phyloP scores from a whole-genome alignment of 1,139 yeast species.

The Entelexis sorbosivorans region DNA sequence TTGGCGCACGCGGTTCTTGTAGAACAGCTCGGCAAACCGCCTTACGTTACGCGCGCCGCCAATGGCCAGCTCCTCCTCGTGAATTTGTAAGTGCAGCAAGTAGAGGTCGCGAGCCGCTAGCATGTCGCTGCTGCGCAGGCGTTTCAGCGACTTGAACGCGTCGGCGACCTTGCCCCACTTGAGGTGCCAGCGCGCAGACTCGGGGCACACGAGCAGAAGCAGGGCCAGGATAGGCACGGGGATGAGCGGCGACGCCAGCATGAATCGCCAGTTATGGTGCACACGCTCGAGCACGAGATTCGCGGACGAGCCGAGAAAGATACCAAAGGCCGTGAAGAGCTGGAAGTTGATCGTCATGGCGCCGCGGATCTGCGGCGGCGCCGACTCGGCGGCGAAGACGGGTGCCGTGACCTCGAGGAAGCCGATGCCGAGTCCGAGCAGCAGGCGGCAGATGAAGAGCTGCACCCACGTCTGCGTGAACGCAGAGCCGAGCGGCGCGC shows the following conservation, averaged over 20 bases:
- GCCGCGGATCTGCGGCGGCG: conserved; percentile 69
- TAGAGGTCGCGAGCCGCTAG: conserved; percentile 37
- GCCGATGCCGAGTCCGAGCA: conserved; percentile 70
- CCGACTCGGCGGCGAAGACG: conserved; percentile 69
- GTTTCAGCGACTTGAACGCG: conserved; percentile 19
- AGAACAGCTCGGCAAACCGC: conserved; percentile 40
- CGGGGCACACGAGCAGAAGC: conserved; percentile 46
- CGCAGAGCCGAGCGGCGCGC: conserved; percentile 69
- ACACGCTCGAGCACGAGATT: conserved; percentile 12
- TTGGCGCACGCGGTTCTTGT: conserved; percentile 69
- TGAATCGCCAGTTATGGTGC: conserved; percentile 60
- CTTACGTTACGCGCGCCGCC: conserved; percentile 29
- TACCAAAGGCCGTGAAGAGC: conserved; percentile 78
- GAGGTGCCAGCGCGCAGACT: conserved; percentile 69
- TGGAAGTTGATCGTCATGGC: conserved; percentile 84
- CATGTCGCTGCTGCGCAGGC: conserved; percentile 17
- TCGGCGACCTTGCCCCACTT: conserved; percentile 35
- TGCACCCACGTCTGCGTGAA: conserved; percentile 65
- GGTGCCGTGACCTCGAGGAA: conserved; percentile 75
- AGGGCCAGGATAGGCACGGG: conserved; percentile 35
- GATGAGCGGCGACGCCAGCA: conserved; percentile 48
- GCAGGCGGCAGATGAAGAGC: conserved; percentile 58
- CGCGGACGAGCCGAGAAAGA: conserved; percentile 25
- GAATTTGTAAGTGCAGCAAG: conserved; percentile 55
- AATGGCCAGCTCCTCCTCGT: conserved; percentile 50